Conservation (phyloP, 768 basidiomycete genomes). For the Boletus tylopilopsis region DNA sequence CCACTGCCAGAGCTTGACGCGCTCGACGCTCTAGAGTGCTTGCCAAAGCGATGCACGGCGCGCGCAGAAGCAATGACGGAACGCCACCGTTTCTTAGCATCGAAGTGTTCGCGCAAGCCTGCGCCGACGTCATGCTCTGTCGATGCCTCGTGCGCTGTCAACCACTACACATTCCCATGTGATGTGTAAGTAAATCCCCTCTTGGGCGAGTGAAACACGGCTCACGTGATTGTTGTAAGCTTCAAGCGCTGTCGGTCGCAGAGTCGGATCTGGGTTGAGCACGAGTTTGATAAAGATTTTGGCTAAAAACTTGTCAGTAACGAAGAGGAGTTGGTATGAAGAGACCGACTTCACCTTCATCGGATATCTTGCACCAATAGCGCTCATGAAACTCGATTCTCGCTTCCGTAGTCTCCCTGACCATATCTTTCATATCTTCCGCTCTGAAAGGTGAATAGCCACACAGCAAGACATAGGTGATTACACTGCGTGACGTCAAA, state of each 20-base stretch:
- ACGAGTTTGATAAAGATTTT: conserved; percentile 78
- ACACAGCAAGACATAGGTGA: conserved; percentile 92
- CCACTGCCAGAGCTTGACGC: conserved; percentile 31
- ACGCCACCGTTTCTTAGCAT: conserved; percentile 71
- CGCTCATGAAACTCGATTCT: conserved; percentile 88
- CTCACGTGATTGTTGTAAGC: conserved; percentile 66
- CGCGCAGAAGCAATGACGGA: conserved; percentile 57
- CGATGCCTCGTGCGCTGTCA: conserved; percentile 61
- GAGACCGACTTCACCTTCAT: conserved; percentile 48
- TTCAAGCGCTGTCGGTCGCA: conserved; percentile 69
- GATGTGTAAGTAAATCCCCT: neutral
- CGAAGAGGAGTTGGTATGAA: neutral
- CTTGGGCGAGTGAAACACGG: conserved; percentile 3
- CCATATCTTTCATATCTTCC: conserved; percentile 69
- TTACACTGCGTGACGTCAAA: conserved; percentile 53
- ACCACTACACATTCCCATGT: conserved; percentile 50
- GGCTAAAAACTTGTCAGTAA: conserved; percentile 41
- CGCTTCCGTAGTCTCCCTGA: conserved; percentile 81
- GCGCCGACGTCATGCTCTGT: conserved; percentile 69
- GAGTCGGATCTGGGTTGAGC: conserved; percentile 64
- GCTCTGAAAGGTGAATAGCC: conserved; percentile 95
- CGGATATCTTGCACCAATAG: conserved; percentile 90
- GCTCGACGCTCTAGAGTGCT: conserved; percentile 23
- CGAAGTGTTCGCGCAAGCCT: conserved; percentile 80
- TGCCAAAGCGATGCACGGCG: conserved; percentile 34